A percentile compares a stretch with the other conserved stretches of the same genome.
phyloP scores from a whole-genome alignment of 2,329 filamentous ascomycete genomes.

The Microcyclosporella mali region DNA sequence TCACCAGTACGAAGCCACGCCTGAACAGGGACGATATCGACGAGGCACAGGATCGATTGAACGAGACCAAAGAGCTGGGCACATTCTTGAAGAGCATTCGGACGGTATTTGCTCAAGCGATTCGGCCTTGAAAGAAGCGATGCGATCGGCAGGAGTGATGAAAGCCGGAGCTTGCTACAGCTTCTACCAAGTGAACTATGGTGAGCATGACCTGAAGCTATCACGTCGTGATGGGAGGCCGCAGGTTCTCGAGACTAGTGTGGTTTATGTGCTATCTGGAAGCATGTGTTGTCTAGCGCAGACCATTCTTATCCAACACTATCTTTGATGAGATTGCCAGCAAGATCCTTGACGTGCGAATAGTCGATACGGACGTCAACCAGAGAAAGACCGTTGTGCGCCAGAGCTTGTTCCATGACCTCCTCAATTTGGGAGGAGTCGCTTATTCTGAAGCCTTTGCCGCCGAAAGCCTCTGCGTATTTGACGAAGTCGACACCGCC shows the following conservation, averaged over 20 bases:
- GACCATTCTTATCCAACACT: conserved; percentile 22
- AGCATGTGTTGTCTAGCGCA: no score
- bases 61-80: conserved; percentile 70
- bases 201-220: no score
- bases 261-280: no score
- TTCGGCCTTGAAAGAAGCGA: neutral
- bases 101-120: conserved; percentile 59
- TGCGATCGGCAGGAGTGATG: neutral
- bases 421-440: conserved; percentile 36
- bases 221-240: no score
- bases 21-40: conserved; percentile 73
- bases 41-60: conserved; percentile 68
- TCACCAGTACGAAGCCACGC: conserved; percentile 74
- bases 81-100: conserved; percentile 75
- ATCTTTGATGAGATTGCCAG: conserved; percentile 36
- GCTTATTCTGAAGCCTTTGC: conserved; percentile 39
- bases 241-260: no score
- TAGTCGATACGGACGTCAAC: conserved; percentile 47
- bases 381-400: conserved; percentile 38
- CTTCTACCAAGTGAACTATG: no score
- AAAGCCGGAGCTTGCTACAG: no score
- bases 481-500: conserved; percentile 46
- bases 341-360: conserved; percentile 37
- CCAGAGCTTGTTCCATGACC: conserved; percentile 42
- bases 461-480: conserved; percentile 44